These are phyloP conservation scores for Aspergillus terreus DNA, from an alignment of 2,329 filamentous ascomycete species.

Conservation along the genomic window DNA sequence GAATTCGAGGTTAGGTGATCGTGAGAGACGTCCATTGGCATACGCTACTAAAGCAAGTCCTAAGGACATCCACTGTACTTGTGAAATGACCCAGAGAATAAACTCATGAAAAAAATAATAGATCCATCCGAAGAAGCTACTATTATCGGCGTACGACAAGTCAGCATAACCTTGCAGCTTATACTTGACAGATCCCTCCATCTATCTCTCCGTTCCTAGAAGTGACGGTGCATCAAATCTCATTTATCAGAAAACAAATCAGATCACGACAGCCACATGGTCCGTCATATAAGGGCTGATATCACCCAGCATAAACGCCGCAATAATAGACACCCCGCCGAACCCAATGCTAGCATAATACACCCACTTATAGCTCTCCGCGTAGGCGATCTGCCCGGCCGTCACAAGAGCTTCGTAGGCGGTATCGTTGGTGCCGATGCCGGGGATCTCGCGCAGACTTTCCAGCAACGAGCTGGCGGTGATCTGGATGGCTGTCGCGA, in stretches of 20 bases:
- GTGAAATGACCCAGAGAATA: too few species aligned
- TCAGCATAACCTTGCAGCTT: too few species aligned
- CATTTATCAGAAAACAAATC: not conserved
- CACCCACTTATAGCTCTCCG: conserved; percentile 57
- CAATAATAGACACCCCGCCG: conserved; percentile 54
- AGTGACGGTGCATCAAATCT: too few species aligned
- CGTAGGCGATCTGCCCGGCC: conserved; percentile 56
- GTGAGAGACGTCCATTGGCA: too few species aligned
- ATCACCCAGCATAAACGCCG: conserved; percentile 57
- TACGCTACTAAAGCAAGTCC: too few species aligned
- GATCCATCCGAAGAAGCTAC: too few species aligned
- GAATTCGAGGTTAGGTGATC: too few species aligned
- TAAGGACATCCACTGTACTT: too few species aligned
- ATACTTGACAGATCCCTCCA: too few species aligned
- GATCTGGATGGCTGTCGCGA: conserved; percentile 50
- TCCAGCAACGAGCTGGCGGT: conserved; percentile 52
- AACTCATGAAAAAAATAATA: too few species aligned
- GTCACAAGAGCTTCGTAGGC: conserved; percentile 52
- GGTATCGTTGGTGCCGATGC: conserved; percentile 50
- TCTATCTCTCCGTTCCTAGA: too few species aligned
- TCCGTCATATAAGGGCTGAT: conserved; percentile 58
- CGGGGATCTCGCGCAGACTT: conserved; percentile 47
- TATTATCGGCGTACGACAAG: too few species aligned
- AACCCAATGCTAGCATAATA: conserved; percentile 63
- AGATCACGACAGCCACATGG: conserved; percentile 53